Evolutionary conservation across 2,329 filamentous ascomycete species (phyloP).

Genomic region (Trichoderma afroharzianum): DNA sequence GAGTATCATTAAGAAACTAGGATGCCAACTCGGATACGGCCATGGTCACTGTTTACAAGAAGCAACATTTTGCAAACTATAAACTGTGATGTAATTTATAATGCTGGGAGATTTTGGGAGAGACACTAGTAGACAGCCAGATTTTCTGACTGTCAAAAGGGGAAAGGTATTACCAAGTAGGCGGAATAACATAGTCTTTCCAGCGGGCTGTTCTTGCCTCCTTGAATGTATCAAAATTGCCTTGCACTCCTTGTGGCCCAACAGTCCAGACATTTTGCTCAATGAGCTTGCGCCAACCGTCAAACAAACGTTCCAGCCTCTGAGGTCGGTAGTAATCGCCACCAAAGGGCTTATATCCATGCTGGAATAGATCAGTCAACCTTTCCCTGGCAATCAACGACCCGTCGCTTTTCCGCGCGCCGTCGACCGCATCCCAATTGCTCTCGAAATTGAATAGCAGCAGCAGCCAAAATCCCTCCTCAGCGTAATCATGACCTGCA

Average conservation of each 20-base stretch:
- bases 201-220: constrained; percentile 12
- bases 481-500: not conserved
- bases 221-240: constrained; percentile 13
- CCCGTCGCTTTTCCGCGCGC: constrained; percentile 3
- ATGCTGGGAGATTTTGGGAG: not conserved
- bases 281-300: constrained; percentile 12
- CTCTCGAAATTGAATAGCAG: not conserved
- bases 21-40: not conserved
- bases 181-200: constrained; percentile 17
- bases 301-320: constrained; percentile 17
- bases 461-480: constrained; percentile 1
- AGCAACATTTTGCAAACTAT: not conserved
- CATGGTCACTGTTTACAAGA: not conserved
- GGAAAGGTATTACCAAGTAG: constrained; percentile 13
- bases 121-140: not conserved
- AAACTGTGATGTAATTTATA: not conserved
- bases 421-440: not conserved
- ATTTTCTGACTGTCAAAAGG: not conserved
- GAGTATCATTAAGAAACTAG: not conserved
- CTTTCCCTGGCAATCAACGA: not conserved
- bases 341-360: constrained; percentile 33
- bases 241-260: constrained; percentile 17
- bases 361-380: constrained; percentile 30
- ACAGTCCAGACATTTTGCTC: constrained; percentile 16
- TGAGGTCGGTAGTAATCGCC: constrained; percentile 27